Evolutionary conservation across 192 early-diverging fungal genomes (phyloP), one percentile per base, ranked within the genome.

Genomic region (Coemansia umbellata): DNA sequence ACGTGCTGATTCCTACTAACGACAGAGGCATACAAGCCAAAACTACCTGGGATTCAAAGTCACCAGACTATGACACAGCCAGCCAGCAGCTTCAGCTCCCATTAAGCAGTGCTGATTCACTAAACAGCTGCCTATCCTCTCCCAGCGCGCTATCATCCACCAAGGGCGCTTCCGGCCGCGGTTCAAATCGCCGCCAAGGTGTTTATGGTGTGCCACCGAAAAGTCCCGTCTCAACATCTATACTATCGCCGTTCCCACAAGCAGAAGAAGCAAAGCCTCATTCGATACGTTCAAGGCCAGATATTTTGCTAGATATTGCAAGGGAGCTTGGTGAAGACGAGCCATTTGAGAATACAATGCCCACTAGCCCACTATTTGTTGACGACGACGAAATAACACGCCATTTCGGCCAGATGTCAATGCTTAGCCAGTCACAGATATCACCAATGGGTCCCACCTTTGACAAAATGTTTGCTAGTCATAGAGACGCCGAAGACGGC

Each of bases 301-400:
- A 60, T 40, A 68, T 74, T 44, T 44, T 74, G 35, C 42, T 68
- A 19, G 71, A 74, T 41, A 74, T 74, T 63, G 71, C 71, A 32
- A 64, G 71, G 30, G 71, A 74, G 56, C 65, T 74, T 26, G 59
- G 71, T 32, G 60, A 74, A 18, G 71, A 66, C 49, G 63, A 66
- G 27, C 58, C 53, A 5, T 67, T 63, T 42, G 42, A 28, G 14
- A 35, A 31, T 17, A 55, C 56, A 11, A 31, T 43, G 18, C 39
- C 31, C 23, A 52, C 52, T 32, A 74, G 60, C 35, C 60, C 65
- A 31, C 41, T 67, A 17, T 67, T 63, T 17, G 60, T 63, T 11
- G 64, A 74, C 37, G 71, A 63, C 15, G 60, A 52, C 18, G 71
- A 67, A 13, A 55, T 74, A 18, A 51, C 65, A 8, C 52, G 47